Base-by-base conservation (phyloP, 148 eudicot genomes). In the Chenopodium quinoa region DNA sequence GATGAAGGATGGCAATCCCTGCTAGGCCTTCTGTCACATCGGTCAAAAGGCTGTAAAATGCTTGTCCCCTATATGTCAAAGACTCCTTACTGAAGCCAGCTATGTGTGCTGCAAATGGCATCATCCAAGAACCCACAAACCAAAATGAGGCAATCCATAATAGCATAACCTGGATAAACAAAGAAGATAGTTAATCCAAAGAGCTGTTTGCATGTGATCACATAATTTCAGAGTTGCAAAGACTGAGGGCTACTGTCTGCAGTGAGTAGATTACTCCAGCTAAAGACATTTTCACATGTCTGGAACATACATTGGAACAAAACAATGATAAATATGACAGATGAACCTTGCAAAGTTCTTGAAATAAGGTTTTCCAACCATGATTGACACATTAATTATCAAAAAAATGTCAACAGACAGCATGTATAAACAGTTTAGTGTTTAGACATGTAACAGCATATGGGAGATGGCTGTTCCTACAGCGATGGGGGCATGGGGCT, bases 91-190 rank as follows among this genome's bases (percentile, higher is more conserved):
- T 89, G 87, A 90, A 92, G 64, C 98, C 98, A 19, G 83, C 78
- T 46, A 93, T 71, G 60, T 92, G 90, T 19, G 94, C 98, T 63
- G 91, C 90, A 70, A 92, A 92, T 50, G 98, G 98, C 83, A 93
- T 88, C 89, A 93, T 77, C 98, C 98, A 93, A 11, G 94, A 89
- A 12, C 94, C 97, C 66, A 93, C 92, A 68, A 93, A 91, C 94
- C 97, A 93, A 83, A 93, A 93, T 50, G 97, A 84, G 50, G 86
- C 83, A 34, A 91, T 82, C 97, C 97, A 93, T 32, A 93, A 93
- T 31, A 93, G 86, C 78, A 89, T 91, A 46, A 92, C 95, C 97
- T 93, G 88, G 80, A 81, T 63, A 73, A 81, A 40, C 77, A 84
- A 7, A 72, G 76, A 64, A 70, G 29, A 64, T 44, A 14, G 34